Base-by-base conservation (phyloP, 441 rosid genomes). In the Jatropha multifida region DNA sequence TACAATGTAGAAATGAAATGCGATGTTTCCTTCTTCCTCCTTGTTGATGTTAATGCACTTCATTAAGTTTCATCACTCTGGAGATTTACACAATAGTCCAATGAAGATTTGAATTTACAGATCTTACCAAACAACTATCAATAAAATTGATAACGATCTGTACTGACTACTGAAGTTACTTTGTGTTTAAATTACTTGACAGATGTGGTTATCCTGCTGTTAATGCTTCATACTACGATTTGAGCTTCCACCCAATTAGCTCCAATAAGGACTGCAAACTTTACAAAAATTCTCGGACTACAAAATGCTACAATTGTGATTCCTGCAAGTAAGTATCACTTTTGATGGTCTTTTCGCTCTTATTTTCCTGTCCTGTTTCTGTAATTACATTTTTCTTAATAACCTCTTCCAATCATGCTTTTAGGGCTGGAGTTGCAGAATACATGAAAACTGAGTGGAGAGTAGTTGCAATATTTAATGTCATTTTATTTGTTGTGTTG, bases 381-480 rank as follows among this genome's bases (percentile, higher is more conserved):
- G 40, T 13, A 3, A 4, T 38, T 38, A 37, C 37, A 52, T 72
- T 64, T 10, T 74, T 51, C 5, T 17, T 2, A 32, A 27, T 69
- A 41, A 56, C 76, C 32, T 23, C 49, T 38, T 48, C 32, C 68
- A 52, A 7, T 49, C 72, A 54, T 63, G 65, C 55, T 56, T 65
- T 15, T 78, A 94, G 98, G 89, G 98, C 97, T 18, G 98, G 97
- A 76, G 98, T 92, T 67, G 98, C 97, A 70, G 94, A 94, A 71
- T 92, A 90, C 87, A 90, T 92, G 97, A 92, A 90, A 84, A 91
- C 80, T 4, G 97, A 90, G 81, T 94, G 98, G 97, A 76, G 97
- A 76, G 88, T 91, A 64, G 95, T 94, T 38, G 98, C 98, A 18
- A 87, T 91, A 79, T 91, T 91, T 79, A 90, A 94, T 68, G 85